Evolutionary conservation across 805 yeast species (phyloP).

Genomic region (Saccharomyces eubayanus): DNA sequence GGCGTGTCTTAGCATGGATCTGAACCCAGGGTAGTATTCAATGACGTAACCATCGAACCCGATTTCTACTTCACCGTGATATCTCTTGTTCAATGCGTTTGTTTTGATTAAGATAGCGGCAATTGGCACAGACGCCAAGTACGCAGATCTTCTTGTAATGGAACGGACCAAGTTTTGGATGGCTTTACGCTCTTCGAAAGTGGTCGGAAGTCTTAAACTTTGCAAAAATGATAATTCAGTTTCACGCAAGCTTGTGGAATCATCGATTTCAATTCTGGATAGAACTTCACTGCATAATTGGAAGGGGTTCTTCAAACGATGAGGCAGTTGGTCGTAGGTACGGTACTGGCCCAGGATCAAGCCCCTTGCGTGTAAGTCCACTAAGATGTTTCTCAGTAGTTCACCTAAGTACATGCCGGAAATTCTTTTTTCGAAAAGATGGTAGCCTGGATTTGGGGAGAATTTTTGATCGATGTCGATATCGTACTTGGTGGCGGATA

Average conservation of each 20-base stretch:
- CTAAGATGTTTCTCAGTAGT: slow-evolving; percentile 61
- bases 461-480: slow-evolving; percentile 50
- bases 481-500: slow-evolving; percentile 79
- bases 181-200: slow-evolving; percentile 60
- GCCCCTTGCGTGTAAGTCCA: slow-evolving; percentile 55
- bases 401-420: slow-evolving; percentile 93
- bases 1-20: slow-evolving; percentile 72
- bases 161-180: slow-evolving; percentile 70
- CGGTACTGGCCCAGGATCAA: slow-evolving; percentile 51
- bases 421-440: slow-evolving; percentile 87
- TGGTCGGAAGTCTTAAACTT: slow-evolving; percentile 60
- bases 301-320: slow-evolving; percentile 69
- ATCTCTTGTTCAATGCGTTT: slow-evolving; percentile 46
- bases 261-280: slow-evolving; percentile 80
- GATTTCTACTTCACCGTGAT: slow-evolving; percentile 73
- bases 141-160: slow-evolving; percentile 83
- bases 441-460: slow-evolving; percentile 79
- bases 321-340: slow-evolving; percentile 36
- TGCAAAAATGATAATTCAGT: slow-evolving; percentile 62
- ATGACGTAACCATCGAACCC: slow-evolving; percentile 95
- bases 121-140: slow-evolving; percentile 77
- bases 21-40: slow-evolving; percentile 87
- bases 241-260: slow-evolving; percentile 59
- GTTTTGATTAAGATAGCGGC: slow-evolving; percentile 72
- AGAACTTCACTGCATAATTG: slow-evolving; percentile 74